Percentiles rank a stretch among this genome's conserved stretches.
phyloP scores from a whole-genome alignment of 345 rosid genomes.

The Carallia brachiata region DNA sequence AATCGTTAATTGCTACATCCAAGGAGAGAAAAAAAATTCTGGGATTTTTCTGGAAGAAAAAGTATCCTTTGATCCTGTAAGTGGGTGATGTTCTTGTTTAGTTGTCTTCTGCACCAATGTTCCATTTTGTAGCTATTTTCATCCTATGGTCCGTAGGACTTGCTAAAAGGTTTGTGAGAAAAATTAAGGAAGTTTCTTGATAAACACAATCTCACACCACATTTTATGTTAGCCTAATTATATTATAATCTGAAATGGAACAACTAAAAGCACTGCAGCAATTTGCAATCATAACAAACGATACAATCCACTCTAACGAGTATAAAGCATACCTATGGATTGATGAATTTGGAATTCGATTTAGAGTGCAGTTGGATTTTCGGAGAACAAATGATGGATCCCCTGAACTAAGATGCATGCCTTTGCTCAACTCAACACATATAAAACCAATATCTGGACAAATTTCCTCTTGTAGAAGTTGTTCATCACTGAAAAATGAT shows the following conservation, averaged over 20 bases:
- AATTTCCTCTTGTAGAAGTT: slow-evolving; percentile 87
- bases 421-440: slow-evolving; percentile 59
- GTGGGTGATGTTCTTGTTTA: too few species aligned
- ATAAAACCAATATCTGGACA: slow-evolving; percentile 51
- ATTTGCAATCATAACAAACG: slow-evolving; percentile 3
- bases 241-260: neutral
- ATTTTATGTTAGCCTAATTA: neutral
- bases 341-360: slow-evolving; percentile 43
- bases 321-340: slow-evolving; percentile 52
- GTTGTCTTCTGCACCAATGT: too few species aligned
- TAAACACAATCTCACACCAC: too few species aligned
- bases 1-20: too few species aligned
- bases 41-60: too few species aligned
- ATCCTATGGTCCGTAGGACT: too few species aligned
- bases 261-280: neutral
- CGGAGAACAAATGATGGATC: slow-evolving; percentile 50
- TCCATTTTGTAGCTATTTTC: too few species aligned
- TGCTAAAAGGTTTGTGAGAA: too few species aligned
- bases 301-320: neutral
- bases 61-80: too few species aligned
- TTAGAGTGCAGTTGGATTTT: slow-evolving; percentile 46
- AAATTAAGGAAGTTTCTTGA: too few species aligned
- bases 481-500: slow-evolving; percentile 67
- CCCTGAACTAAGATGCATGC: slow-evolving; percentile 64
- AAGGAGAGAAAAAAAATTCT: too few species aligned